phyloP scores from a whole-genome alignment of 108 stramenopile genomes.

The Pseudonitzschia multistriata region DNA sequence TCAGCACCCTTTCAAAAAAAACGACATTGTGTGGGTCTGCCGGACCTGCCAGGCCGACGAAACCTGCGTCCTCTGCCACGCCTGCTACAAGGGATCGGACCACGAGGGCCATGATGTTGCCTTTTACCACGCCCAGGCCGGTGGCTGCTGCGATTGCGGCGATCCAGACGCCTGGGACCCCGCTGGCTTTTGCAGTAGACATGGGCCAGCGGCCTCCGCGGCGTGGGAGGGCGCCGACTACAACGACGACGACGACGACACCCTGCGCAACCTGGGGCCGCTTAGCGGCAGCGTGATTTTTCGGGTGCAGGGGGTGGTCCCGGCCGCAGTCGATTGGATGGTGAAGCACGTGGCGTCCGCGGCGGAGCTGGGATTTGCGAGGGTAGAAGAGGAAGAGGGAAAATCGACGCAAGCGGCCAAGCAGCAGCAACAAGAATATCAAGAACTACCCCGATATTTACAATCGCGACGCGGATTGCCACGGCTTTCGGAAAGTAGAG shows the following conservation, averaged over 20 bases:
- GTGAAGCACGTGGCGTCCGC: constrained; percentile 35
- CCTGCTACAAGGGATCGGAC: constrained; percentile 82
- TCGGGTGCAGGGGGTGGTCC: constrained; percentile 51
- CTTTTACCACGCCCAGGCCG: constrained; percentile 94
- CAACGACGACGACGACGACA: constrained; percentile 10
- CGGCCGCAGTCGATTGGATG: constrained; percentile 55
- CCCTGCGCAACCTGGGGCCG: constrained; percentile 9
- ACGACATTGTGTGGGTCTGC: constrained; percentile 99
- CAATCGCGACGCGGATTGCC: neutral
- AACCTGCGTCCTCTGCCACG: constrained; percentile 95
- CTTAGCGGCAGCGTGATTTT: constrained; percentile 24
- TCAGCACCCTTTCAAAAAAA: constrained; percentile 87
- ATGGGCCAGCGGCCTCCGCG: constrained; percentile 36
- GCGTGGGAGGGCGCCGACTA: neutral
- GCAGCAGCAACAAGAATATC: neutral
- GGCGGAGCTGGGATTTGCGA: constrained; percentile 30
- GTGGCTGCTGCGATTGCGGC: constrained; percentile 98
- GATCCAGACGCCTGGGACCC: constrained; percentile 97
- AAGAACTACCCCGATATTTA: neutral
- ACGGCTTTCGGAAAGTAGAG: neutral
- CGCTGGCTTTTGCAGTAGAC: constrained; percentile 66
- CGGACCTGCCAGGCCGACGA: constrained; percentile 94
- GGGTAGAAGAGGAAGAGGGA: constrained; percentile 9
- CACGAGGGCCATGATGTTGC: constrained; percentile 96
- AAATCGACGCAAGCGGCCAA: neutral